These are phyloP conservation scores for Hygrophorus pudorinus DNA, from an alignment of 768 basidiomycete genomes.

Conservation along the genomic window DNA sequence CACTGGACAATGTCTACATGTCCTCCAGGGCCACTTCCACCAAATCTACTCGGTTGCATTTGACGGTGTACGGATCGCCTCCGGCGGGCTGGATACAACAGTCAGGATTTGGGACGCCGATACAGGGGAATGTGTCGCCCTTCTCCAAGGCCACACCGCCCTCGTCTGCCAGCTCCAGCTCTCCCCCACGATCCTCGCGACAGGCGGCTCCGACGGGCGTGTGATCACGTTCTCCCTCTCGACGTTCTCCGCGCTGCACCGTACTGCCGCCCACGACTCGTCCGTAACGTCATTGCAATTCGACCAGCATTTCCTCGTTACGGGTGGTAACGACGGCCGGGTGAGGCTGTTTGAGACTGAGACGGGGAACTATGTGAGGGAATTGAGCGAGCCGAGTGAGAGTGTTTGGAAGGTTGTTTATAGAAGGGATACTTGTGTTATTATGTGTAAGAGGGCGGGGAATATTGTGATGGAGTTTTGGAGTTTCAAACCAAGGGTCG, in stretches of 20 bases:
- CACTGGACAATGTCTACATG: slow-evolving; percentile 77
- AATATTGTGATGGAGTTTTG: slow-evolving; percentile 87
- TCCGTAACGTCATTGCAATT: slow-evolving; percentile 83
- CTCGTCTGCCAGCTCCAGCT: slow-evolving; percentile 89
- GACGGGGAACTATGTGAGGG: slow-evolving; percentile 63
- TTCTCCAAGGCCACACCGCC: slow-evolving; percentile 85
- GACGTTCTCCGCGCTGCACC: slow-evolving; percentile 37
- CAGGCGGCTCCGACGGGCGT: slow-evolving; percentile 84
- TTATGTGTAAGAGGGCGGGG: slow-evolving; percentile 72
- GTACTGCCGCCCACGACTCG: slow-evolving; percentile 83
- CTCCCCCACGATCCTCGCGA: slow-evolving; percentile 55
- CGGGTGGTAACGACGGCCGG: slow-evolving; percentile 78
- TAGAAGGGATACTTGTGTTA: slow-evolving; percentile 60
- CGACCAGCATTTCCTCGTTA: slow-evolving; percentile 72
- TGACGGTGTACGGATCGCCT: slow-evolving; percentile 72
- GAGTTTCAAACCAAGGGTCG: slow-evolving; percentile 47
- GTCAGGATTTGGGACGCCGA: slow-evolving; percentile 84
- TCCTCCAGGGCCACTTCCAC: slow-evolving; percentile 74
- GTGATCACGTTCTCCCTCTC: slow-evolving; percentile 33
- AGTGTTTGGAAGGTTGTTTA: slow-evolving; percentile 83
- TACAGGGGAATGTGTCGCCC: slow-evolving; percentile 78
- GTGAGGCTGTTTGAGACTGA: slow-evolving; percentile 62
- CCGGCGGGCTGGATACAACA: slow-evolving; percentile 89
- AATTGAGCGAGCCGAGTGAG: slow-evolving; percentile 69
- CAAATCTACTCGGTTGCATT: slow-evolving; percentile 91